Base-by-base conservation (phyloP, 345 rosid species). In the Citrus trifoliata region DNA sequence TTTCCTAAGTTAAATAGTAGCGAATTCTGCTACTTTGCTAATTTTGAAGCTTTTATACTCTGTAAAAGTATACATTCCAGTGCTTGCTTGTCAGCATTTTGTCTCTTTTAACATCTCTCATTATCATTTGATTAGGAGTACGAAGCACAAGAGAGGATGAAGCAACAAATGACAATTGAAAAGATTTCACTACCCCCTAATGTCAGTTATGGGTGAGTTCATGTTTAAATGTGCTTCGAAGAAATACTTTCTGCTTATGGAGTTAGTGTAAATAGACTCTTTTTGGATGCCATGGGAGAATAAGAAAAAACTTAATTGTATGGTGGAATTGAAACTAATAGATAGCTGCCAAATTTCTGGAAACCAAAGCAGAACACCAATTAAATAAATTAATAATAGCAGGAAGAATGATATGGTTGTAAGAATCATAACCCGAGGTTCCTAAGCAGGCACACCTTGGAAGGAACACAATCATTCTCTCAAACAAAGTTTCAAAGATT, bases 91-190 rank as follows among this genome's bases (percentile, higher is more conserved):
- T 28, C n/a, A 14, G 9, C 13, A 70, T 0, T 70, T 51, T 46
- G 12, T 70, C 48, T 56, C 22, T 16, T 74, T 46, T 74, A 62
- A 74, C 78, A 46, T 62, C 22, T 33, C 37, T 58, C 24, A 25
- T 64, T 73, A 38, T 67, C 58, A 35, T 60, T 56, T 24, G 7
- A 40, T 82, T 78, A 96, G 98, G 94, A 90, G 35, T 94, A 87
- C 85, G 98, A 96, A 89, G 86, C 87, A 81, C 88, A 90, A 60
- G 95, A 91, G 83, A 90, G 93, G 87, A 82, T 82, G 83, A 94
- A 88, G 83, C 98, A 89, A 79, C 93, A 90, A 80, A 74, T 78
- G 70, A 80, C 80, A 6, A 85, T 94, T 72, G 95, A 92, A 71
- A 89, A 90, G 63, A 83, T 86, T 80, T 81, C 92, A 42, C 76